Base-by-base conservation (phyloP, 345 rosid genomes). In the Nasturtium officinale region DNA sequence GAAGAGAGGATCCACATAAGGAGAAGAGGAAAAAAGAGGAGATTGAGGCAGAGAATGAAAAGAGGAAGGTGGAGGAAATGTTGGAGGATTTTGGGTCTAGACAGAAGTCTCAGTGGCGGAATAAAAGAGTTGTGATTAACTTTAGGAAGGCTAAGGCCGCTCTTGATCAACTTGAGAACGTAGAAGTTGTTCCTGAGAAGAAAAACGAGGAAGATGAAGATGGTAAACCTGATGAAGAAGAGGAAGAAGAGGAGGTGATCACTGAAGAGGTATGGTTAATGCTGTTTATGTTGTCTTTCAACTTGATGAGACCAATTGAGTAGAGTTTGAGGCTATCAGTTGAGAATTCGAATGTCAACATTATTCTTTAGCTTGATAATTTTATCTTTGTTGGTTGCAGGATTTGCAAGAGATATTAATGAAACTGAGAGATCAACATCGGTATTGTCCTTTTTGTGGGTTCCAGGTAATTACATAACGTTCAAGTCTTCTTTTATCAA, bases 91-190 rank as follows among this genome's bases (percentile, higher is more conserved):
- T 95, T 18, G 96, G 97, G 50, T 85, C 87, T 28, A 72, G 96
- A 81, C 89, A 87, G 77, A 95, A 90, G 80, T 90, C 79, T 28
- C 94, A 87, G 16, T 95, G 97, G 96, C 85, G 85, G 62, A 86
- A 73, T 45, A 80, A 85, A 32, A 87, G 94, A 63, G 83, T 91
- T 71, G 74, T 77, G 3, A 57, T 89, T 35, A 95, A 91, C 78
- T 91, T 82, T 75, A 76, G 73, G 71, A 95, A 90, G 83, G 96
- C 94, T 5, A 91, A 89, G 78, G 87, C 90, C 2, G 87, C 96
- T 40, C 92, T 91, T 79, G 96, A 90, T 81, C 97, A 95, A 52
- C 82, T 95, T 74, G 97, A 95, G 83, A 85, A 90, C 35, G 85
- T 78, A 65, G 89, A 95, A 80, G 78, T 85, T 71, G 67, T 87